Conservation (phyloP, 2,329 filamentous ascomycete species). For the Colletotrichum godetiae region DNA sequence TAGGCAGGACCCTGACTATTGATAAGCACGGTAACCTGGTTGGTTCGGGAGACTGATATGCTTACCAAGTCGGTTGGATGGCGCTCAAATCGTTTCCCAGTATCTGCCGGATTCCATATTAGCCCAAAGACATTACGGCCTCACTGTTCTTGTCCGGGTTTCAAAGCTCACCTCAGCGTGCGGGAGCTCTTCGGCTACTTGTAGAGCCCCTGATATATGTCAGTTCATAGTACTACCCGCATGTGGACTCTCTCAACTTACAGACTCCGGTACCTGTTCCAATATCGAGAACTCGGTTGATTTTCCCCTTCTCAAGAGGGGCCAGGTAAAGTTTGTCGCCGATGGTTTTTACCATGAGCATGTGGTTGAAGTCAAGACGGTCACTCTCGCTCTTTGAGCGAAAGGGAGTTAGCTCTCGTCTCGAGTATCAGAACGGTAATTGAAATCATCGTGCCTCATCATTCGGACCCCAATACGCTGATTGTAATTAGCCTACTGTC, state of each 20-base stretch:
- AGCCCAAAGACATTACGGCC: too few relatives aligned
- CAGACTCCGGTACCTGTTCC: conserved; percentile 73
- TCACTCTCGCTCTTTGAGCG: conserved; percentile 13
- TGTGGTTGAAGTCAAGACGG: conserved; percentile 25
- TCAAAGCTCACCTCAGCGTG: neutral
- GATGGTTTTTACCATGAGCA: conserved; percentile 4
- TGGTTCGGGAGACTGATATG: neutral
- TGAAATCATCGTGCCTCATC: conserved; percentile 41
- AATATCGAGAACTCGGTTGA: conserved; percentile 62
- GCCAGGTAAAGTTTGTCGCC: conserved; percentile 15
- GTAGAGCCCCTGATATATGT: conserved; percentile 7
- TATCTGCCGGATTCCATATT: neutral
- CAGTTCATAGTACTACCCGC: too few relatives aligned
- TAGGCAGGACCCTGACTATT: conserved; percentile 62
- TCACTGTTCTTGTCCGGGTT: too few relatives aligned
- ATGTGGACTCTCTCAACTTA: conserved; percentile 1
- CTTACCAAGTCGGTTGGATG: conserved; percentile 22
- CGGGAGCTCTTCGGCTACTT: conserved; percentile 7
- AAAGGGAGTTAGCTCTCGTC: neutral
- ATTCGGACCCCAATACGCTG: conserved; percentile 48
- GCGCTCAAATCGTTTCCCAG: conserved; percentile 32
- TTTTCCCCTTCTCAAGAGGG: conserved; percentile 9
- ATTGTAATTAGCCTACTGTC: neutral
- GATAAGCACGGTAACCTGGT: neutral
- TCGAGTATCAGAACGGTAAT: neutral